Percentiles rank a stretch among this genome's conserved stretches.
phyloP scores from a whole-genome alignment of 225 moss, liverwort and hornwort species.

The Anthoceros angustus region DNA sequence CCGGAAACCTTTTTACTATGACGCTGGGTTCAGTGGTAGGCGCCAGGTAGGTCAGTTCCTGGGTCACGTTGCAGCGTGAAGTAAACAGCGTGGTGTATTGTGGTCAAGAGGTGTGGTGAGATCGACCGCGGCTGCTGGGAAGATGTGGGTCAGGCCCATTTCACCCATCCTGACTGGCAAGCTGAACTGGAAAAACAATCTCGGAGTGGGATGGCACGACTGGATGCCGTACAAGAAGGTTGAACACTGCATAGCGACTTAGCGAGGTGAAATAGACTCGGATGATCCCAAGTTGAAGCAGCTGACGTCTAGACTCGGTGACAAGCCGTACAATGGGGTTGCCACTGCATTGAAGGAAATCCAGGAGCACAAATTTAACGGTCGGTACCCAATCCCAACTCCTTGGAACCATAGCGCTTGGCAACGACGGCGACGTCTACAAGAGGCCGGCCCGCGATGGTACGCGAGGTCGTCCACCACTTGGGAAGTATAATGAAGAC shows the following conservation, averaged over 20 bases:
- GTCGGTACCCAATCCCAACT: conserved; percentile 20
- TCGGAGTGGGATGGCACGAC: conserved; percentile 9
- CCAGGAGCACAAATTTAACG: conserved; percentile 26
- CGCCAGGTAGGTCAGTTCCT: neutral
- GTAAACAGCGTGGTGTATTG: conserved; percentile 10
- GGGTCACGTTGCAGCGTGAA: too few relatives aligned
- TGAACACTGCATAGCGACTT: conserved; percentile 14
- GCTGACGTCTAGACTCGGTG: conserved; percentile 18
- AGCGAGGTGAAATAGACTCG: conserved; percentile 8
- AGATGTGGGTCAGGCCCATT: conserved; percentile 15
- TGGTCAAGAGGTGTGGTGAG: conserved; percentile 21
- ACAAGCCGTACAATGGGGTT: conserved; percentile 20
- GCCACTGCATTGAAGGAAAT: conserved; percentile 24
- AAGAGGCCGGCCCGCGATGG: too few relatives aligned
- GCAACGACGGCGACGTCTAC: too few relatives aligned
- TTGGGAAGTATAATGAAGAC: too few relatives aligned
- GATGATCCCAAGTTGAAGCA: conserved; percentile 15
- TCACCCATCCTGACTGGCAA: conserved; percentile 3
- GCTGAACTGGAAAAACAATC: neutral
- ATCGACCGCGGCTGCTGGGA: conserved; percentile 26
- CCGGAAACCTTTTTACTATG: neutral
- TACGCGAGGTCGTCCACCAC: too few relatives aligned
- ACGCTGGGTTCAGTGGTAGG: neutral
- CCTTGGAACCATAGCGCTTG: conserved; percentile 24
- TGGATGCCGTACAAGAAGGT: conserved; percentile 21